These are phyloP conservation scores for Coemansia sp. DNA, from an alignment of 192 early-diverging fungal species.

Conservation along the genomic window DNA sequence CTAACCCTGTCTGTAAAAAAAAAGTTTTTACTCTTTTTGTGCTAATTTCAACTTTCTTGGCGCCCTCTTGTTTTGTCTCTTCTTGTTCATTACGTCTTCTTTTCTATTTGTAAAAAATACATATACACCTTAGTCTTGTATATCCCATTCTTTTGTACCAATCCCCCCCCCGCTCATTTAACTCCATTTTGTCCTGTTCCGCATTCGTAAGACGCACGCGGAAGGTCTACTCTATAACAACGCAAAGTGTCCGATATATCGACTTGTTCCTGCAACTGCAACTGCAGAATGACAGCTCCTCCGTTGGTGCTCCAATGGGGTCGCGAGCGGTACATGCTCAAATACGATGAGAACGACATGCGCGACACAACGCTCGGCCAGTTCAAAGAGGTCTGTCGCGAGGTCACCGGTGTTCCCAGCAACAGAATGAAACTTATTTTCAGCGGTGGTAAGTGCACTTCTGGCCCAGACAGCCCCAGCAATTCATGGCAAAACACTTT, in stretches of 20 bases:
- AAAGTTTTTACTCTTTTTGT: background rate
- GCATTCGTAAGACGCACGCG: background rate
- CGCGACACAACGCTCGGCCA: conserved; percentile 65
- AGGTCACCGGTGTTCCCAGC: conserved; percentile 73
- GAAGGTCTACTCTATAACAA: background rate
- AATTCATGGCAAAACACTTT: background rate
- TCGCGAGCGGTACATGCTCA: conserved; percentile 52
- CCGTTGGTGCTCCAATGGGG: conserved; percentile 54
- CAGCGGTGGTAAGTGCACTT: conserved; percentile 64
- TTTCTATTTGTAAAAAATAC: background rate
- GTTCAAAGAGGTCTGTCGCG: conserved; percentile 72
- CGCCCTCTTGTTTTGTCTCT: too few species aligned
- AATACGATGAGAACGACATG: conserved; percentile 49
- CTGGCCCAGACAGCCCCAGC: background rate
- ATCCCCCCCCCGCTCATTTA: background rate
- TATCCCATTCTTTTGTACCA: background rate
- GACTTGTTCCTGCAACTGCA: background rate
- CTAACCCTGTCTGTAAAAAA: background rate
- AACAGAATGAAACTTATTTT: conserved; percentile 72
- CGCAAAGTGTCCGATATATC: conserved; percentile 6
- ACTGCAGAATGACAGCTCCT: conserved; percentile 46
- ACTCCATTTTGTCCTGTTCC: too few species aligned
- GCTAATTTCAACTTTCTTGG: background rate
- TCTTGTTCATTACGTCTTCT: background rate
- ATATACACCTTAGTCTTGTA: background rate